Percentiles rank a stretch among this genome's conserved stretches.
Evolutionary conservation across 2,329 filamentous ascomycete species (phyloP).

Genomic region (Intubia oerlemansii): DNA sequence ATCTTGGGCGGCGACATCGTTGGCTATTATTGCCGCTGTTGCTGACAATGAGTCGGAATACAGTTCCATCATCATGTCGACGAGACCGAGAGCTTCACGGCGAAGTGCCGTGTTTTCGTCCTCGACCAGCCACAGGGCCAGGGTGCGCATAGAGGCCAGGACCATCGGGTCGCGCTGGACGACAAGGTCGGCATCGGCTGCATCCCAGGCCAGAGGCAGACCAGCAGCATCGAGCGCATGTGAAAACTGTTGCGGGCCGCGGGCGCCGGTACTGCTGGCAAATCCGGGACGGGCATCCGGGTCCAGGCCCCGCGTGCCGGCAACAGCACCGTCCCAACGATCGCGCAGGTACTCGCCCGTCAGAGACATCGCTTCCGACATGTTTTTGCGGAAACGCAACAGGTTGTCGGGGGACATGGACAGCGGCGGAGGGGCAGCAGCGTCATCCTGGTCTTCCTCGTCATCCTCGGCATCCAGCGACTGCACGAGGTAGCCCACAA

Average conservation of each 20-base stretch:
- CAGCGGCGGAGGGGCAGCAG: slow-evolving; percentile 3
- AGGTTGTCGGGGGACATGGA: slow-evolving; percentile 31
- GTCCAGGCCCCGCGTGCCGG: slow-evolving; percentile 39
- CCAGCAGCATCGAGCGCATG: slow-evolving; percentile 8
- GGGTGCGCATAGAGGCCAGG: slow-evolving; percentile 31
- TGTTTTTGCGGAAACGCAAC: slow-evolving; percentile 35
- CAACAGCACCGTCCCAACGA: slow-evolving; percentile 45
- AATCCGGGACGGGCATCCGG: slow-evolving; percentile 27
- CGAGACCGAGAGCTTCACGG: slow-evolving; percentile 33
- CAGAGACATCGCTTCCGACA: slow-evolving; percentile 41
- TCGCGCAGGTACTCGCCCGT: slow-evolving; percentile 46
- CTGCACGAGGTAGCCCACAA: slow-evolving; percentile 34
- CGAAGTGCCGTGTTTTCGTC: slow-evolving; percentile 40
- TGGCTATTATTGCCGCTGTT: no score
- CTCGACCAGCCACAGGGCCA: slow-evolving; percentile 48
- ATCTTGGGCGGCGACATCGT: slow-evolving; percentile 25
- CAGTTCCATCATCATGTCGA: slow-evolving; percentile 41
- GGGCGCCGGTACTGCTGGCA: slow-evolving; percentile 10
- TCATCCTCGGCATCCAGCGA: slow-evolving; percentile 33
- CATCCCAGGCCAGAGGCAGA: slow-evolving; percentile 36
- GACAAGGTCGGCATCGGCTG: slow-evolving; percentile 22
- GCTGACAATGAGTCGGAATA: slow-evolving; percentile 17
- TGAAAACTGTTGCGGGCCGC: background rate
- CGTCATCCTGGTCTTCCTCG: slow-evolving; percentile 7
- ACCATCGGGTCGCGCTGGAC: slow-evolving; percentile 34